A percentile compares a stretch with the other conserved stretches of the same genome.
Conservation (phyloP, 345 rosid genomes). For the Euclidium syriacum region DNA sequence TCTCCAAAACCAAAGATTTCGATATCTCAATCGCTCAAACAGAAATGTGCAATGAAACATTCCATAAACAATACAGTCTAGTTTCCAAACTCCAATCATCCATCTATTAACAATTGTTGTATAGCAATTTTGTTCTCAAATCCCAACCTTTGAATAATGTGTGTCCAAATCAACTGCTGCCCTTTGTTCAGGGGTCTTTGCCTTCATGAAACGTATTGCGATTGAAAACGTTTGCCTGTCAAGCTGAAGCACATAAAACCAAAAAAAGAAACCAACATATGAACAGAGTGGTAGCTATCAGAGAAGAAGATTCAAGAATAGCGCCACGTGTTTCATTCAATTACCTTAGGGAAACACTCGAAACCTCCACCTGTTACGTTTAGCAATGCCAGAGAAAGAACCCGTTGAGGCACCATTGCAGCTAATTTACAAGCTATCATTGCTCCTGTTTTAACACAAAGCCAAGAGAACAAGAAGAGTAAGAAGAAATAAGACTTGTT, state of each 20-base stretch:
- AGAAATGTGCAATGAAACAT: not conserved
- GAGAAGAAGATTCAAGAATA: constrained; percentile 1
- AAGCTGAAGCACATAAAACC: constrained; percentile 43
- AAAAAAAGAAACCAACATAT: constrained; percentile 5
- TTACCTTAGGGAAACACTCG: constrained; percentile 91
- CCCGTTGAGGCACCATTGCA: constrained; percentile 75
- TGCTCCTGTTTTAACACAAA: constrained; percentile 53
- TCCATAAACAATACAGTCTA: not conserved
- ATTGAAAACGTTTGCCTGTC: constrained; percentile 64
- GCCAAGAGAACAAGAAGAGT: constrained; percentile 6
- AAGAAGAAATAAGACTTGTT: not conserved
- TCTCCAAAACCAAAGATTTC: not conserved
- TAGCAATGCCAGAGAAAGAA: constrained; percentile 79
- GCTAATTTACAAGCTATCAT: constrained; percentile 97
- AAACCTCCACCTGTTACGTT: constrained; percentile 99
- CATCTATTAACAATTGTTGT: not conserved
- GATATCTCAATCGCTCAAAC: not conserved
- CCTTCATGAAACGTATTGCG: constrained; percentile 76
- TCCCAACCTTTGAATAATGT: constrained; percentile 69
- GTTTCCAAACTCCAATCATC: not conserved
- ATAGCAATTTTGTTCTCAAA: not conserved
- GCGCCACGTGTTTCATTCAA: not conserved
- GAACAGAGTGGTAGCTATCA: constrained; percentile 3
- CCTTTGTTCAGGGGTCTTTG: constrained; percentile 87
- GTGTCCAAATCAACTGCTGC: constrained; percentile 99